Base-by-base conservation (phyloP, 2,329 filamentous ascomycete species). In the Alternaria metachromatica region DNA sequence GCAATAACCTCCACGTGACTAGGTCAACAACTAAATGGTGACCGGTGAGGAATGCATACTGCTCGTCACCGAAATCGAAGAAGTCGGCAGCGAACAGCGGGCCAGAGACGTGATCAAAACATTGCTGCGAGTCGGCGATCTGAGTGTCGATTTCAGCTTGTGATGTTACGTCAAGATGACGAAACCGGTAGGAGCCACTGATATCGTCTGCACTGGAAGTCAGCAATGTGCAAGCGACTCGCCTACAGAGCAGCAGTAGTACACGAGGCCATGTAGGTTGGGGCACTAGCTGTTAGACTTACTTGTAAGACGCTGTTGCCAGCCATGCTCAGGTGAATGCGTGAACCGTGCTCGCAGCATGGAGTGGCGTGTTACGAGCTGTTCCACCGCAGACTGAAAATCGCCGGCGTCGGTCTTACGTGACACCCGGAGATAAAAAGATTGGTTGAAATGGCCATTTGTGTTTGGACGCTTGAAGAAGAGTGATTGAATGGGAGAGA, bases 1-100 rank as follows among this genome's bases (percentile, higher is more conserved):
- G 67, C 2, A 85, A 72, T 4, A 83, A 76, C 8, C 81, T 74
- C 84, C 84, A 85, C 0, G 82, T 83, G 1, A 85, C 81, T 5
- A 85, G 68, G 55, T 85, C 83, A 15, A 85, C 76, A 15, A 81
- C 75, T 15, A 80, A 64, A 62, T 80, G 78, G 60, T 81, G 76
- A 10, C 73, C 76, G 11, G 77, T 78, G 33, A 79, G 72, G 44
- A 81, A 78, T 5, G 72, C 72, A 55, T 72, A 73, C 51, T 78
- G 76, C 33, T 77, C 71, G 4, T 60, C 55, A 49, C 66, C 68
- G 21, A 76, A 64, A 41, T 80, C 72, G 60, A 81, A 80, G 8
- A 82, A 70, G 48, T 81, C 79, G 3, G 76, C 72, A 25, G 73
- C 76, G 48, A 78, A 74, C 1, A 78, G 58, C 13, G 76, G 76